Conservation (phyloP, 306 rosid genomes). For the Dalbergia cultrata region DNA sequence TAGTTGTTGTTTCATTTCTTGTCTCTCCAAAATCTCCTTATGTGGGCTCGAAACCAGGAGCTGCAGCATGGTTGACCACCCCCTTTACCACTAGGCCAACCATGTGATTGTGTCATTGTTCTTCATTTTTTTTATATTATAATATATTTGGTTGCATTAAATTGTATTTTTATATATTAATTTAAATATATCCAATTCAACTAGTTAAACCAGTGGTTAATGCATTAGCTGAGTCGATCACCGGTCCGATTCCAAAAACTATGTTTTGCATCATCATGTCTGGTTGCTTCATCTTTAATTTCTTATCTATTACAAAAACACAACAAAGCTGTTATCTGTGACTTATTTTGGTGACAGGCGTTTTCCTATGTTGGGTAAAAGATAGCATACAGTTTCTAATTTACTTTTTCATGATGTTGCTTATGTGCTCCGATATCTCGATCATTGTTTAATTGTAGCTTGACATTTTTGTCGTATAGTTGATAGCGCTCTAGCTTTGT, state of each 20-base stretch:
- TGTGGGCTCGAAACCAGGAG: too few relatives aligned
- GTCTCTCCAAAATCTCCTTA: background rate
- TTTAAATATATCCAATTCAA: too few relatives aligned
- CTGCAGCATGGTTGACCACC: too few relatives aligned
- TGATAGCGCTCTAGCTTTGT: background rate
- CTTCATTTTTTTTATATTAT: too few relatives aligned
- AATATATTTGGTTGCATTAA: too few relatives aligned
- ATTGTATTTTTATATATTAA: too few relatives aligned
- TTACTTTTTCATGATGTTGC: slow-evolving; percentile 9
- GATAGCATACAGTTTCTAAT: background rate
- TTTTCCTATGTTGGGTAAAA: background rate
- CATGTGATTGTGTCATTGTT: too few relatives aligned
- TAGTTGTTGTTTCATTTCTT: slow-evolving; percentile 8
- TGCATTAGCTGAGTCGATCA: too few relatives aligned
- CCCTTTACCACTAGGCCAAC: too few relatives aligned
- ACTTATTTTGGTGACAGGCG: slow-evolving; percentile 14
- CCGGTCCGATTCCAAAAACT: too few relatives aligned
- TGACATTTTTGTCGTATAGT: background rate
- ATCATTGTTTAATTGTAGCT: slow-evolving; percentile 10
- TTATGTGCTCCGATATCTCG: background rate
- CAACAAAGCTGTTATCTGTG: background rate
- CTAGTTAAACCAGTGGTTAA: too few relatives aligned
- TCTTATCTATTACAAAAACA: background rate
- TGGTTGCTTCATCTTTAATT: background rate
- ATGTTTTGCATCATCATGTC: background rate